Evolutionary conservation across 2,329 filamentous ascomycete genomes (phyloP).

Genomic region (Ophiosphaerella korrae): DNA sequence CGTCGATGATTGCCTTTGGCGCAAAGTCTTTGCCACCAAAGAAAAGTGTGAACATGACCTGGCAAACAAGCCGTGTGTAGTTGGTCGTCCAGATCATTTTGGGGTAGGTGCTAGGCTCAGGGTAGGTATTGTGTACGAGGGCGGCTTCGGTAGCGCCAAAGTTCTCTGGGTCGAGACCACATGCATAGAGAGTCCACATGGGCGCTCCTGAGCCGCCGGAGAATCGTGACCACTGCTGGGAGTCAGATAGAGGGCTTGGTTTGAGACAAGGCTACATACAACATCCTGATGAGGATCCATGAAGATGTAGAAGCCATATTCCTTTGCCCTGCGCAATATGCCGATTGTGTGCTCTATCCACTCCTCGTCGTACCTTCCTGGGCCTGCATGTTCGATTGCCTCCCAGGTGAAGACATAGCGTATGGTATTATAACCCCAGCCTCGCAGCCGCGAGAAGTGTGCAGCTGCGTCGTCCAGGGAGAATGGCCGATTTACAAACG

Average conservation of each 20-base stretch:
- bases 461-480: slow-evolving; percentile 77
- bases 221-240: slow-evolving; percentile 81
- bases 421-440: slow-evolving; percentile 94
- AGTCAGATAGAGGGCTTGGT: slow-evolving; percentile 22
- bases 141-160: slow-evolving; percentile 89
- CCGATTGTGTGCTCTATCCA: slow-evolving; percentile 92
- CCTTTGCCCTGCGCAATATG: slow-evolving; percentile 79
- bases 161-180: slow-evolving; percentile 82
- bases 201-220: slow-evolving; percentile 94
- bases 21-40: slow-evolving; percentile 91
- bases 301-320: slow-evolving; percentile 93
- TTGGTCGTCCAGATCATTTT: slow-evolving; percentile 99
- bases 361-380: slow-evolving; percentile 89
- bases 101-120: slow-evolving; percentile 81
- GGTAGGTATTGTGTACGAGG: slow-evolving; percentile 92
- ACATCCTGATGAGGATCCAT: slow-evolving; percentile 99
- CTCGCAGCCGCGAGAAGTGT: slow-evolving; percentile 84
- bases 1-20: slow-evolving; percentile 93
- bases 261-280: slow-evolving; percentile 56
- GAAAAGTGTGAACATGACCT: slow-evolving; percentile 93
- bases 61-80: slow-evolving; percentile 83
- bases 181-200: slow-evolving; percentile 97
- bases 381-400: slow-evolving; percentile 91
- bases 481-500: slow-evolving; percentile 87
- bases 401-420: slow-evolving; percentile 99